Percentiles rank a stretch among this genome's conserved stretches.
phyloP scores from a whole-genome alignment of 1,284 basidiomycete genomes.

The Pseudozyma pruni region DNA sequence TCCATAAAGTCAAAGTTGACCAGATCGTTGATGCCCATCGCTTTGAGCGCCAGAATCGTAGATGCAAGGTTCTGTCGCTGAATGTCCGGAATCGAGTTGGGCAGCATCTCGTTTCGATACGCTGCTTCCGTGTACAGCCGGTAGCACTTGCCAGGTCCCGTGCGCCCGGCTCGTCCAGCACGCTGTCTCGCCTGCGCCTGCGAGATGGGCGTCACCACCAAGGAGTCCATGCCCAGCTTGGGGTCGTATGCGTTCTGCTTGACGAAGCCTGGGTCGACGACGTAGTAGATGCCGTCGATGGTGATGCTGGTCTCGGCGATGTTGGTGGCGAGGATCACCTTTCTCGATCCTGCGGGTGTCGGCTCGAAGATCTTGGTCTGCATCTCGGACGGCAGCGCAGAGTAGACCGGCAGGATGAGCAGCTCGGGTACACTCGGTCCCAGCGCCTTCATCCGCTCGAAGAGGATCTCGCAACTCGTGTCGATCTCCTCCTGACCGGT shows the following conservation, averaged over 20 bases:
- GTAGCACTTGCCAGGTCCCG: constrained; percentile 98
- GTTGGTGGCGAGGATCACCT: constrained; percentile 98
- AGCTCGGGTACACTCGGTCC: constrained; percentile 97
- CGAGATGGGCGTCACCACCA: constrained; percentile 97
- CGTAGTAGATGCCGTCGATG: constrained; percentile 98
- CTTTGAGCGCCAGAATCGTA: constrained; percentile 94
- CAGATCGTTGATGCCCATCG: constrained; percentile 98
- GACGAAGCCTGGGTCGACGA: constrained; percentile 95
- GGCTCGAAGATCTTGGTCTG: constrained; percentile 98
- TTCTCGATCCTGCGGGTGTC: constrained; percentile 92
- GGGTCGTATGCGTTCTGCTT: constrained; percentile 99
- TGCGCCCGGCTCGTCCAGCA: constrained; percentile 93
- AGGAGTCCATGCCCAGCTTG: constrained; percentile 95
- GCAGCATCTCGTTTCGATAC: constrained; percentile 97
- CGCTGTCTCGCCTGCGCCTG: constrained; percentile 97
- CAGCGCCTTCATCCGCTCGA: constrained; percentile 96
- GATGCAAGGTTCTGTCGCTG: constrained; percentile 92
- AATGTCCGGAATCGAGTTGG: constrained; percentile 97
- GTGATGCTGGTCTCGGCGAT: constrained; percentile 98
- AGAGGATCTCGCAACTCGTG: constrained; percentile 94
- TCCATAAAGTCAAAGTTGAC: constrained; percentile 99
- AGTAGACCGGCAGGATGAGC: constrained; percentile 96
- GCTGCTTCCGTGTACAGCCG: constrained; percentile 97
- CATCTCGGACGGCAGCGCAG: constrained; percentile 95
- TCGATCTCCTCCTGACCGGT: constrained; percentile 99